Evolutionary conservation across 2,329 filamentous ascomycete species (phyloP), one percentile per base, ranked within the genome.

Genomic region (Aspergillus chevalieri): DNA sequence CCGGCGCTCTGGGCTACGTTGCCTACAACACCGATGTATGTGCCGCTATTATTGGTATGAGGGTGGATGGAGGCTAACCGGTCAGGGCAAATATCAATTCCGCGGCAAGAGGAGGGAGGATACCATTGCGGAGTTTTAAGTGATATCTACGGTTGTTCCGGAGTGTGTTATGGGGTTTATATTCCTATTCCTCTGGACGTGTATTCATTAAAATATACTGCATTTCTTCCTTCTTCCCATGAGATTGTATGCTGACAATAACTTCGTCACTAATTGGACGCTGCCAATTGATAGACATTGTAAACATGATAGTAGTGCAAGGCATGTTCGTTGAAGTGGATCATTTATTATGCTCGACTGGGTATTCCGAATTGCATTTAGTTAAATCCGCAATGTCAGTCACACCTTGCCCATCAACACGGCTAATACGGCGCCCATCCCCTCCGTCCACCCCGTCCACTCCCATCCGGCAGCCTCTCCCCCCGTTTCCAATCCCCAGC

Each of bases 101-200:
- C 82, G 90, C 60, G 92, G 84, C 50, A 97, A 97, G 85, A 80
- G 88, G 70, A 86, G 82, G 72, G 91, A 89, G 48, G 92, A 97
- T 66, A 78, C 85, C n/a, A 79, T 94, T 63, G 75, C 77, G 48
- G 91, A 97, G 73, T 92, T 80, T 69, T 97, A 74, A 62, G 53
- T 50, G 47, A 28, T 49, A 51, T 44, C 72, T 72, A 41, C 33
- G 39, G 34, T 33, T 22, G 33, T 24, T 34, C 10, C 19, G 12
- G 34, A 6, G 33, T 45, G 38, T 24, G 42, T 44, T 38, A 51
- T 46, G 52, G 10, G 26, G 10, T 12, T 28, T 28, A 28, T 28
- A 43, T 52, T 48, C 50, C 48, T 44, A 36, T 46, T 52, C 39
- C 41, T 28, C 39, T 56, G 54, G 56, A 53, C 48, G 51, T 65